Evolutionary conservation across 441 rosid genomes (phyloP).

Genomic region (Cnidoscolus chayamansa): DNA sequence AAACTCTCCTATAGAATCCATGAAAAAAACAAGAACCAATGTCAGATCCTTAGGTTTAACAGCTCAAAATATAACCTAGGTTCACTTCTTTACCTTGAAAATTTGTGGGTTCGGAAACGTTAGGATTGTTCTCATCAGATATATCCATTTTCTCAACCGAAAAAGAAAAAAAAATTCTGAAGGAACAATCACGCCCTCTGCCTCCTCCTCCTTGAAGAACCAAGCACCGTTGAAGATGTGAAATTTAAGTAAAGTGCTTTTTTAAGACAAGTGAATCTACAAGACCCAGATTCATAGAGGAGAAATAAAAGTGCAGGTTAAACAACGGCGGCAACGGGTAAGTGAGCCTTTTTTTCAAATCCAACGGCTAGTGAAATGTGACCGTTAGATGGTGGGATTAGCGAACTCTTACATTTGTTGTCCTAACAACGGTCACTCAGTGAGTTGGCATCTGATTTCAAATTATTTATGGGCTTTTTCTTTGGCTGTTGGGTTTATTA

Average conservation of each 20-base stretch:
- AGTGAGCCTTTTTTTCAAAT: constrained; percentile 21
- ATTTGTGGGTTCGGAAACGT: constrained; percentile 30
- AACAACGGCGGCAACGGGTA: too few relatives aligned
- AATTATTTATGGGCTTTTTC: constrained; percentile 13
- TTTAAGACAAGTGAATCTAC: constrained; percentile 24
- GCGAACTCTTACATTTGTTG: constrained; percentile 30
- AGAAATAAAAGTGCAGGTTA: constrained; percentile 9
- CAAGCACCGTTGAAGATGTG: constrained; percentile 8
- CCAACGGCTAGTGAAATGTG: constrained; percentile 61
- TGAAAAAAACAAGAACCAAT: constrained; percentile 13
- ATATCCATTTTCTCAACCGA: constrained; percentile 35
- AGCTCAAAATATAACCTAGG: background rate
- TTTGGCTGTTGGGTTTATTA: background rate
- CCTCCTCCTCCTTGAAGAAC: background rate
- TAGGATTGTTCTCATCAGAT: constrained; percentile 48
- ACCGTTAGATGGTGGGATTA: constrained; percentile 48
- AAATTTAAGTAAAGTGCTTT: constrained; percentile 26
- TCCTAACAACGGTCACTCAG: constrained; percentile 54
- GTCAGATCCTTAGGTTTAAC: constrained; percentile 31
- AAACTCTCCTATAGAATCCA: constrained; percentile 27
- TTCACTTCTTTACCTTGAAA: constrained; percentile 45
- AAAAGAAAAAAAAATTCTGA: background rate
- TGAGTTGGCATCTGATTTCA: constrained; percentile 43
- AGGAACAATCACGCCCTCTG: constrained; percentile 9
- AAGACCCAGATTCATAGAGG: constrained; percentile 13